Percentiles rank a stretch among this genome's conserved stretches.
phyloP scores from a whole-genome alignment of 345 rosid genomes.

The Camelina sativa region DNA sequence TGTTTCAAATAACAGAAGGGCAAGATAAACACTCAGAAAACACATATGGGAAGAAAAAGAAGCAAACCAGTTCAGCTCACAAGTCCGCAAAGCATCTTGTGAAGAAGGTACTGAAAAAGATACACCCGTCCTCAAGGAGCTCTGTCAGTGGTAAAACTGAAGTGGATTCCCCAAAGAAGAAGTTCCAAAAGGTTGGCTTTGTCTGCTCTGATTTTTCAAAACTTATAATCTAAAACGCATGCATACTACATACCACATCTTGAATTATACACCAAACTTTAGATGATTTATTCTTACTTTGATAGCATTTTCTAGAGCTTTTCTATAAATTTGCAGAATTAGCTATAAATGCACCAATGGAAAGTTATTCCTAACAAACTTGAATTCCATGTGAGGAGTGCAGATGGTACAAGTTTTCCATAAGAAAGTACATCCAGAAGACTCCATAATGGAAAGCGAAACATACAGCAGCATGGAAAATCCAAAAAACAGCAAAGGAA shows the following conservation, averaged over 20 bases:
- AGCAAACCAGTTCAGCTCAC: conserved; percentile 53
- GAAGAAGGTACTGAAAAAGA: conserved; percentile 67
- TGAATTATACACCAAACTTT: conserved; percentile 21
- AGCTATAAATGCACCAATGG: conserved; percentile 17
- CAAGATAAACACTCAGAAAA: conserved; percentile 48
- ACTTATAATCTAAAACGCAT: neutral
- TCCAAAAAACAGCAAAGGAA: conserved; percentile 40
- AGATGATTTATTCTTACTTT: conserved; percentile 20
- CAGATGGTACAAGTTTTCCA: conserved; percentile 74
- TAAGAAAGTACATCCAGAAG: conserved; percentile 81
- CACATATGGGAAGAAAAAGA: conserved; percentile 49
- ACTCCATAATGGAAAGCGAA: conserved; percentile 35
- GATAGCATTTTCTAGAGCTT: conserved; percentile 12
- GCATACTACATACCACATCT: conserved; percentile 14
- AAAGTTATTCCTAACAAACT: conserved; percentile 25
- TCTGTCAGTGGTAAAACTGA: conserved; percentile 38
- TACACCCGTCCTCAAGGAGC: conserved; percentile 52
- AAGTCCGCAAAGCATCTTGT: conserved; percentile 63
- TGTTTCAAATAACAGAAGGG: conserved; percentile 63
- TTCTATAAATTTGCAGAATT: neutral
- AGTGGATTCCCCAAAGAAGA: conserved; percentile 60
- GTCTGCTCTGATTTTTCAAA: conserved; percentile 15
- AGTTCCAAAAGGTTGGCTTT: conserved; percentile 62
- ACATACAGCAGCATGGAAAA: conserved; percentile 35
- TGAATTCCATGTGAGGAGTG: conserved; percentile 42